phyloP scores from a whole-genome alignment of 2,329 filamentous ascomycete species.

The Hymenoscyphus albidus region DNA sequence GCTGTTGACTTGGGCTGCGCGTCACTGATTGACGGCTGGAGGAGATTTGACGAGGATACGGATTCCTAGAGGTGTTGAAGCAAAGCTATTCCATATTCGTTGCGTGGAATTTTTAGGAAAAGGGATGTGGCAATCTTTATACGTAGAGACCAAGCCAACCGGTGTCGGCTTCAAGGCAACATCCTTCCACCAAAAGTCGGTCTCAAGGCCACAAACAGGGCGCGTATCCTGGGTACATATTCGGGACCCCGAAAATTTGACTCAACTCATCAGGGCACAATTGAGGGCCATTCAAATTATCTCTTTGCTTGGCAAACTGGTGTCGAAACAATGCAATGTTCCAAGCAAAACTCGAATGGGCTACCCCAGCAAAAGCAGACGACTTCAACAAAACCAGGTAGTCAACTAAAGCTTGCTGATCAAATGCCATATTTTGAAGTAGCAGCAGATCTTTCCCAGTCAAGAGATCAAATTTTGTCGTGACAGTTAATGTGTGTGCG shows the following conservation, averaged over 20 bases:
- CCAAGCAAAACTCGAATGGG: conserved; percentile 45
- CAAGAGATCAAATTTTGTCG: conserved; percentile 43
- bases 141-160: no score
- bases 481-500: conserved; percentile 37
- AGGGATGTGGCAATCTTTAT: no score
- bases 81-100: not conserved
- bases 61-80: not conserved
- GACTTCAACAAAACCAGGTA: conserved; percentile 45
- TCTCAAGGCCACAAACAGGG: conserved; percentile 23
- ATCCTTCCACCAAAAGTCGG: no score
- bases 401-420: conserved; percentile 47
- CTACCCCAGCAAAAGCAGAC: conserved; percentile 41
- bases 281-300: conserved; percentile 19
- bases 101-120: no score
- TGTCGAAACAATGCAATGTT: conserved; percentile 39
- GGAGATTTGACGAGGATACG: not conserved
- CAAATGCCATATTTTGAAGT: conserved; percentile 41
- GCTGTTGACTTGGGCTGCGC: not conserved
- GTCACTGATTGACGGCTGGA: not conserved
- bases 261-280: conserved; percentile 23
- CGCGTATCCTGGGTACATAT: conserved; percentile 21
- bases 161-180: no score
- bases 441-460: conserved; percentile 29
- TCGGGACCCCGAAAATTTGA: conserved; percentile 19
- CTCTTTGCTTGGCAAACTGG: conserved; percentile 12